Evolutionary conservation across 768 basidiomycete species (phyloP).

Genomic region (Lactifluus pinguis): DNA sequence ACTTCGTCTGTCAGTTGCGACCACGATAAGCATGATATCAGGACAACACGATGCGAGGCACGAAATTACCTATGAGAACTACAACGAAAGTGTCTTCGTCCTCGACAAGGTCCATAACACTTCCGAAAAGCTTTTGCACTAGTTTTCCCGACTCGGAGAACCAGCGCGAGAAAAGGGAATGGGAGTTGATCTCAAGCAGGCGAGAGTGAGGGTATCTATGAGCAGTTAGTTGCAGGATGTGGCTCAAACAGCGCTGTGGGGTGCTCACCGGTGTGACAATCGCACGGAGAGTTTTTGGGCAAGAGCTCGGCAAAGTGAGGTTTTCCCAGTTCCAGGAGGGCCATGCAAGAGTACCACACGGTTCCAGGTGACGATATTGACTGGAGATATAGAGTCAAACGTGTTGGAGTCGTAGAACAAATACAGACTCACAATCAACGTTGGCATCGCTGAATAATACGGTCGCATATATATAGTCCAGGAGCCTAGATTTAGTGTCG

Average conservation of each 20-base stretch:
- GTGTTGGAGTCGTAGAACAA: not conserved
- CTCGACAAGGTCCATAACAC: conserved; percentile 84
- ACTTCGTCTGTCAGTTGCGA: conserved; percentile 66
- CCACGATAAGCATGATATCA: not conserved
- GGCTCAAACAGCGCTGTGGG: not conserved
- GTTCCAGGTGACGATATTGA: conserved; percentile 93
- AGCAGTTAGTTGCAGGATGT: not conserved
- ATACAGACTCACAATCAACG: conserved; percentile 56
- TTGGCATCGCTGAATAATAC: conserved; percentile 84
- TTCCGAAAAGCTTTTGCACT: conserved; percentile 85
- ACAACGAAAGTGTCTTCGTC: conserved; percentile 89
- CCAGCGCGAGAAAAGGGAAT: conserved; percentile 97
- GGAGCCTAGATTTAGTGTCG: conserved; percentile 76
- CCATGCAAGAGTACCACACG: conserved; percentile 91
- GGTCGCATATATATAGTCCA: conserved; percentile 94
- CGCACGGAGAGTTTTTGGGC: conserved; percentile 94
- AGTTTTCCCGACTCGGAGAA: conserved; percentile 99
- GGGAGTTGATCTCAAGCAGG: conserved; percentile 94
- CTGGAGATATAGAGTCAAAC: conserved; percentile 30
- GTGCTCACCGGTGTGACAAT: conserved; percentile 63
- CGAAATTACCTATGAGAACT: conserved; percentile 72
- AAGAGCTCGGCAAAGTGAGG: conserved; percentile 86
- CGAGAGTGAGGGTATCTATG: conserved; percentile 77
- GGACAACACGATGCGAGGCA: not conserved
- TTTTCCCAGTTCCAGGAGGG: conserved; percentile 97